A percentile compares a stretch with the other conserved stretches of the same genome.
Conservation (phyloP, 192 early-diverging fungal genomes). For the Lunasporangiospora selenospora region DNA sequence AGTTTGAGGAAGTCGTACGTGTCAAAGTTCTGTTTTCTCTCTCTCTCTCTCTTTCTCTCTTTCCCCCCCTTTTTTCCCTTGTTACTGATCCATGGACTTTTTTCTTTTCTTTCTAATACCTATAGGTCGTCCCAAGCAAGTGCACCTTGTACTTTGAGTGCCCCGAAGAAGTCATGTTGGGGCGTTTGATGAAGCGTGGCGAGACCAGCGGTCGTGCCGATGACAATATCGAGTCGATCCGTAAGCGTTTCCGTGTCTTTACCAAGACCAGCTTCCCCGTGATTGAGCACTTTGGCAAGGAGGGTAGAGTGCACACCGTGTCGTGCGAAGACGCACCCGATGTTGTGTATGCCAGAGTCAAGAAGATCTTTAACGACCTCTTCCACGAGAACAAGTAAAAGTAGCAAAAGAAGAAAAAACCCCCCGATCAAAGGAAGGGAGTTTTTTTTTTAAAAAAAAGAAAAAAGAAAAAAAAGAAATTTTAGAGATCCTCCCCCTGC, state of each 20-base stretch:
- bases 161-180: constrained; percentile 90
- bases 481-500: too few species aligned
- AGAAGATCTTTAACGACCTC: constrained; percentile 61
- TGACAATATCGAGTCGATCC: constrained; percentile 96
- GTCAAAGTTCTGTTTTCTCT: not conserved
- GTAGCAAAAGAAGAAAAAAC: too few species aligned
- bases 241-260: constrained; percentile 92
- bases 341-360: constrained; percentile 70
- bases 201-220: constrained; percentile 93
- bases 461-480: not conserved
- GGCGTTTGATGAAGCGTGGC: constrained; percentile 91
- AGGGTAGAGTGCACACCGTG: constrained; percentile 83
- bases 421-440: not conserved
- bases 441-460: not conserved
- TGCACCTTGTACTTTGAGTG: constrained; percentile 94
- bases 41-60: not conserved
- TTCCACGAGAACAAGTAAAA: constrained; percentile 41
- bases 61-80: not conserved
- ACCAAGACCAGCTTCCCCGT: constrained; percentile 90
- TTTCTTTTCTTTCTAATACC: not conserved
- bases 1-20: constrained; percentile 90
- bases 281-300: constrained; percentile 79
- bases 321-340: constrained; percentile 68
- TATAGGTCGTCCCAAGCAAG: constrained; percentile 69
- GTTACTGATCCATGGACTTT: not conserved